These are phyloP conservation scores for Eimeria nieschulzi DNA, from an alignment of 169 alveolate species.

Conservation along the genomic window DNA sequence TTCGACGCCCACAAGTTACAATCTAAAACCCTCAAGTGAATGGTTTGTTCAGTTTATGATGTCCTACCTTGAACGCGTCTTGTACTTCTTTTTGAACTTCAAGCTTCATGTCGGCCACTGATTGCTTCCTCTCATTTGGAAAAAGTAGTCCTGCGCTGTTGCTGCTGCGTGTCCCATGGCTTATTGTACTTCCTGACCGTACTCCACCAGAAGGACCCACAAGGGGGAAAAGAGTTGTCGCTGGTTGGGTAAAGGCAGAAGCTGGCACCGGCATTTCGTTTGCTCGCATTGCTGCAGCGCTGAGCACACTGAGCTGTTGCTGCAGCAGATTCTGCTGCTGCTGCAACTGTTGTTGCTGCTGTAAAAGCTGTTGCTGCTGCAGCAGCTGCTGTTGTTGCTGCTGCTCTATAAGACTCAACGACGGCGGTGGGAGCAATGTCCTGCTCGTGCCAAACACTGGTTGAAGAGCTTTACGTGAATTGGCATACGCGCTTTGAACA, in stretches of 20 bases:
- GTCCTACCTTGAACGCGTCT: slow-evolving; percentile 67
- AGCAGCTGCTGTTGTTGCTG: slow-evolving; percentile 52
- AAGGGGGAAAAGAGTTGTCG: background rate
- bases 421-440: slow-evolving; percentile 27
- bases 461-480: background rate
- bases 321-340: slow-evolving; percentile 56
- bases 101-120: slow-evolving; percentile 36
- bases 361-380: slow-evolving; percentile 58
- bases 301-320: slow-evolving; percentile 56
- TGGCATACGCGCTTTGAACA: slow-evolving; percentile 1
- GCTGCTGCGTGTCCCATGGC: background rate
- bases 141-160: slow-evolving; percentile 2
- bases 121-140: background rate
- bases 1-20: too few relatives aligned
- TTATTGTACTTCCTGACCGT: slow-evolving; percentile 18
- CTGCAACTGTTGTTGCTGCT: slow-evolving; percentile 56
- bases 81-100: slow-evolving; percentile 69
- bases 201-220: slow-evolving; percentile 6
- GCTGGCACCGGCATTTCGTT: background rate
- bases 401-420: slow-evolving; percentile 22
- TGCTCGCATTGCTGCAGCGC: slow-evolving; percentile 55
- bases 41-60: too few relatives aligned
- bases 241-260: background rate
- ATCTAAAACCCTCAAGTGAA: too few relatives aligned
- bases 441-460: slow-evolving; percentile 12